A percentile compares a stretch with the other conserved stretches of the same genome.
These are phyloP conservation scores for Leptomonas pyrrhocoris DNA, from an alignment of 208 protist species.

Conservation along the genomic window DNA sequence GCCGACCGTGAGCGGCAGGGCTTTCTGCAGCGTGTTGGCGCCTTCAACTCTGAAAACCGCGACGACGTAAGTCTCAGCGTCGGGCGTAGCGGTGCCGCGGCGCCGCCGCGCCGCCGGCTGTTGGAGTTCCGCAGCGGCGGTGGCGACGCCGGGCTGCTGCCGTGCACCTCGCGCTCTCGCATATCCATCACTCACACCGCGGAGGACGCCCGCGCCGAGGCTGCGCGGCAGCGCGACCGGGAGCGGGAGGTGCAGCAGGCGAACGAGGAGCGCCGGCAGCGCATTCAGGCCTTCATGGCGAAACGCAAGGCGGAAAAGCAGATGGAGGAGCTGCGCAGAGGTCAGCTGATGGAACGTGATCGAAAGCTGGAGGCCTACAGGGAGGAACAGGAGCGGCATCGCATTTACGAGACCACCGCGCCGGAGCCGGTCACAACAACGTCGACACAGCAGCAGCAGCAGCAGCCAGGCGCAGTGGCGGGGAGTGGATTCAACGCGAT, in stretches of 20 bases:
- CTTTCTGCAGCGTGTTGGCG: conserved; percentile 9
- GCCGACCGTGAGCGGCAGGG: conserved; percentile 3
- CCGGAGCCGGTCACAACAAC: neutral
- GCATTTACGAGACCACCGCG: conserved; percentile 9
- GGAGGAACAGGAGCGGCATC: conserved; percentile 22
- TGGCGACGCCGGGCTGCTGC: conserved; percentile 12
- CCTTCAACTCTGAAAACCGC: neutral
- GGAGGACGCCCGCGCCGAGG: conserved; percentile 12
- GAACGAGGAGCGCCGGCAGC: conserved; percentile 69
- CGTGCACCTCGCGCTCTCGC: conserved; percentile 8
- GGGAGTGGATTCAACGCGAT: conserved; percentile 38
- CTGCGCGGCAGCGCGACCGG: conserved; percentile 13
- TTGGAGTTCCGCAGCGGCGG: conserved; percentile 28
- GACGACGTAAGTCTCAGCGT: conserved; percentile 1
- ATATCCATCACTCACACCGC: conserved; percentile 1
- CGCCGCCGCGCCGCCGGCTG: conserved; percentile 27
- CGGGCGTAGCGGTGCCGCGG: neutral
- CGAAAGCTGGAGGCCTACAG: conserved; percentile 7
- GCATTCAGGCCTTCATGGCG: conserved; percentile 67
- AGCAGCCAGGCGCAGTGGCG: conserved; percentile 12
- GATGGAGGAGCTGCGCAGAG: conserved; percentile 32
- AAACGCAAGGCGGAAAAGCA: conserved; percentile 55
- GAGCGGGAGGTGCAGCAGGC: conserved; percentile 34
- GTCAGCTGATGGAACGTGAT: conserved; percentile 17
- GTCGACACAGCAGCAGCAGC: neutral